Evolutionary conservation across 176 grass and related monocot species (phyloP).

Genomic region (Aegilops longissima): DNA sequence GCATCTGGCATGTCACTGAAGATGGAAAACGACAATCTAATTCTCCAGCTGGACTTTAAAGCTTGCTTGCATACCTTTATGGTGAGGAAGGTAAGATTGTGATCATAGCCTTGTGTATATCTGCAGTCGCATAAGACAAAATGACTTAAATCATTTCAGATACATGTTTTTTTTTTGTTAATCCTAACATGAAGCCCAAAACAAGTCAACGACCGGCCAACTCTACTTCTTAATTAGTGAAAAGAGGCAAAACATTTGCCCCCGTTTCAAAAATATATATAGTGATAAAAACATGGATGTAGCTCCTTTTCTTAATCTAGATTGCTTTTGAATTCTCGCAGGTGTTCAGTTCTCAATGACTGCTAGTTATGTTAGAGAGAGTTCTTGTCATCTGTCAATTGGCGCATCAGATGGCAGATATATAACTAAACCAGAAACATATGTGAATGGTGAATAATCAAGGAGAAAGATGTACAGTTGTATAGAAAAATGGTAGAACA

Average conservation of each 20-base stretch:
- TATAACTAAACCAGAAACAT: background rate
- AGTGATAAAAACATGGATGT: background rate
- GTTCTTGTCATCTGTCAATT: background rate
- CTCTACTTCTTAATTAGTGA: too few relatives aligned
- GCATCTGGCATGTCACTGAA: background rate
- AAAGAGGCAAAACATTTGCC: too few relatives aligned
- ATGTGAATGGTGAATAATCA: background rate
- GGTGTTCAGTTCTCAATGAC: background rate
- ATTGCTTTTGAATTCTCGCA: background rate
- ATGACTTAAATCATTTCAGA: background rate
- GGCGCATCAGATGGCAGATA: background rate
- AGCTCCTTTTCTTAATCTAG: background rate
- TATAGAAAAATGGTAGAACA: background rate
- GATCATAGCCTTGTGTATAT: slow-evolving; percentile 68
- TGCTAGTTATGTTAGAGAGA: background rate
- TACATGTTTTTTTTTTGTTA: background rate
- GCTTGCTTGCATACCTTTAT: slow-evolving; percentile 62
- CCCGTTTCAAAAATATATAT: background rate
- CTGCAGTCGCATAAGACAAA: slow-evolving; percentile 36
- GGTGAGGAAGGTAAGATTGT: slow-evolving; percentile 85
- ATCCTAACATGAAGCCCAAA: background rate
- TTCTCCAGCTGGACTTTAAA: background rate
- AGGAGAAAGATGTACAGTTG: background rate
- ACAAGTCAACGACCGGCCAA: background rate
- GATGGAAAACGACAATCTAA: background rate